Conservation (phyloP, 768 basidiomycete genomes). For the Tubosaeta brunneosetosa region DNA sequence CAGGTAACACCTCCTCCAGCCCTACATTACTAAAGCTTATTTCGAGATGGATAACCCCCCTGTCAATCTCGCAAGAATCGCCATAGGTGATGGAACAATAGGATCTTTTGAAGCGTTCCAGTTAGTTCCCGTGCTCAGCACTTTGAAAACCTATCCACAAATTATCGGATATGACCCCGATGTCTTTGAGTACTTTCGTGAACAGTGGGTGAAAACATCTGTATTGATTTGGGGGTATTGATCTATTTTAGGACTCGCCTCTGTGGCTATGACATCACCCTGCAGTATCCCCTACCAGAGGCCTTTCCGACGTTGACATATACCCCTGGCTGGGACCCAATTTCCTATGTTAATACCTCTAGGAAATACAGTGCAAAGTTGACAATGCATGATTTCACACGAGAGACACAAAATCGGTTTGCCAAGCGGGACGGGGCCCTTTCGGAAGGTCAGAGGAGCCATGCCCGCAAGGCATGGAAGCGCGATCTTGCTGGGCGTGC, state of each 20-base stretch:
- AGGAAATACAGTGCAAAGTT: constrained; percentile 15
- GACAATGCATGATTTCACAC: constrained; percentile 18
- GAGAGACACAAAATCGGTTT: constrained; percentile 21
- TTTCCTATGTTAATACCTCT: neutral
- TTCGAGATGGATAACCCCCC: constrained; percentile 38
- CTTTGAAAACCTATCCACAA: constrained; percentile 71
- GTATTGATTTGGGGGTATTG: neutral
- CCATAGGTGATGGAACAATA: constrained; percentile 66
- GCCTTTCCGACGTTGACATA: constrained; percentile 38
- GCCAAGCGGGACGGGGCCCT: constrained; percentile 19
- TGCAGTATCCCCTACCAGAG: constrained; percentile 63
- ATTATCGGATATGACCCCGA: constrained; percentile 67
- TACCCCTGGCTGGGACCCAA: constrained; percentile 12
- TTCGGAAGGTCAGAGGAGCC: constrained; percentile 23
- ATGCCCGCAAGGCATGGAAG: constrained; percentile 34
- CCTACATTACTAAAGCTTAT: constrained; percentile 67
- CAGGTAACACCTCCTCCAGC: constrained; percentile 35
- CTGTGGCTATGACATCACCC: constrained; percentile 62
- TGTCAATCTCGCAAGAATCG: constrained; percentile 61
- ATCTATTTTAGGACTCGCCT: constrained; percentile 43
- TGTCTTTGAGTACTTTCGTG: constrained; percentile 62
- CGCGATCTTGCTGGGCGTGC: constrained; percentile 44
- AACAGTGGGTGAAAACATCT: constrained; percentile 47
- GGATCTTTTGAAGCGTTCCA: constrained; percentile 47
- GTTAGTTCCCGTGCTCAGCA: constrained; percentile 52